These are phyloP conservation scores for Claviceps sp. DNA, from an alignment of 2,329 filamentous ascomycete species.

Conservation along the genomic window DNA sequence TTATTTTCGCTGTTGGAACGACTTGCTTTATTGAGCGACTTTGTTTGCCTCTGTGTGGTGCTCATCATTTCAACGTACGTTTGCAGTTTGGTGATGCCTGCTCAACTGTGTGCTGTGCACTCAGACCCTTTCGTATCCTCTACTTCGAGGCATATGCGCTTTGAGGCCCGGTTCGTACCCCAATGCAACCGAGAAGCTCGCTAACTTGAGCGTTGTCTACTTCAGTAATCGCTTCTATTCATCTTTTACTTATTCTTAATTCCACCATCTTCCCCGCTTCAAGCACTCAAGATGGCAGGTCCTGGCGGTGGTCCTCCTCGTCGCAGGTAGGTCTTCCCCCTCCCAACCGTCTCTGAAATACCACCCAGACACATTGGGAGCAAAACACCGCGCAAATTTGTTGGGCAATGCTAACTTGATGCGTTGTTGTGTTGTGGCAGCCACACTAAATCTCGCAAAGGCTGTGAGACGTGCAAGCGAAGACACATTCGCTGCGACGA, in stretches of 20 bases:
- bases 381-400: background rate
- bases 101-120: too few species aligned
- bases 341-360: background rate
- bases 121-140: too few species aligned
- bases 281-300: conserved; percentile 58
- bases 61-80: conserved; percentile 16
- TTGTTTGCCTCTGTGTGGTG: conserved; percentile 14
- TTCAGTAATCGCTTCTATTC: background rate
- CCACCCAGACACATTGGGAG: background rate
- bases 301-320: conserved; percentile 86
- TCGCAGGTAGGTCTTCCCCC: conserved; percentile 37
- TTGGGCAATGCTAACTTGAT: conserved; percentile 8
- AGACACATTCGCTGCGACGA: conserved; percentile 97
- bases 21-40: conserved; percentile 8
- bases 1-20: conserved; percentile 25
- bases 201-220: background rate
- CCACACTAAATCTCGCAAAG: conserved; percentile 98
- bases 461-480: conserved; percentile 95
- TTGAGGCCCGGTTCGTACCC: too few species aligned
- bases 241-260: background rate
- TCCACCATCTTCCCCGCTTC: background rate
- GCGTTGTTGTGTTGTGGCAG: conserved; percentile 34
- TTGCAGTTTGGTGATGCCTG: background rate
- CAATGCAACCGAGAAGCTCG: background rate
- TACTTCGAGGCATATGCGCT: too few species aligned